Evolutionary conservation across 2,329 filamentous ascomycete species (phyloP).

Genomic region (Colletotrichum karsti): DNA sequence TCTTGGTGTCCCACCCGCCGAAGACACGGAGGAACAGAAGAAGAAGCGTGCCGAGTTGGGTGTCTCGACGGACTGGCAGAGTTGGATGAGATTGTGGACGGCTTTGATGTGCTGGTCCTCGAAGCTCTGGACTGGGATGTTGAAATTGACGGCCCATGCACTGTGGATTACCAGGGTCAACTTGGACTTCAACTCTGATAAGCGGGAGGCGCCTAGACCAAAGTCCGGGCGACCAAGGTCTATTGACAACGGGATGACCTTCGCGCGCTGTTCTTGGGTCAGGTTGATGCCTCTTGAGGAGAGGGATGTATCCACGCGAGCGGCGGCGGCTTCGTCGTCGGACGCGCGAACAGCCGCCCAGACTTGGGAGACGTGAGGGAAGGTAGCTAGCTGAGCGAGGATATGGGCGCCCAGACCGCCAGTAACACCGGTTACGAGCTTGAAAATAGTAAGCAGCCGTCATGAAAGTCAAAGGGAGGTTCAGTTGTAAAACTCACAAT

Average conservation of each 20-base stretch:
- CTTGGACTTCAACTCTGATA: conserved; percentile 35
- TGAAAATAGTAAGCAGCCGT: not conserved
- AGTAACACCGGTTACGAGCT: conserved; percentile 67
- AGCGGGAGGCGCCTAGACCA: conserved; percentile 42
- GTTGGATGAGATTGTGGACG: conserved; percentile 36
- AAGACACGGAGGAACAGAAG: conserved; percentile 17
- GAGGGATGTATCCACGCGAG: conserved; percentile 38
- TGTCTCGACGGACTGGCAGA: conserved; percentile 42
- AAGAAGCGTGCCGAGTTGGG: not conserved
- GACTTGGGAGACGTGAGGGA: conserved; percentile 63
- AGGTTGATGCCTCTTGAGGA: conserved; percentile 41
- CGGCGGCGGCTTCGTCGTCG: conserved; percentile 38
- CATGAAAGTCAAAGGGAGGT: not conserved
- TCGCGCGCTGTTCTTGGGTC: conserved; percentile 25
- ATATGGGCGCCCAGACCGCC: conserved; percentile 68
- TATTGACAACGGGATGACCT: conserved; percentile 45
- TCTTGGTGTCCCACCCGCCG: not conserved
- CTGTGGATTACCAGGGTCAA: conserved; percentile 36
- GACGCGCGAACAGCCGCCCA: conserved; percentile 57
- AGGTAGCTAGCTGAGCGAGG: conserved; percentile 63
- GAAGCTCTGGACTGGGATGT: conserved; percentile 27
- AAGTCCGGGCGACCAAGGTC: conserved; percentile 50
- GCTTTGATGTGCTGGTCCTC: conserved; percentile 37
- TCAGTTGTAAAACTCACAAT: conserved; percentile 35
- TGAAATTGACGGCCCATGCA: conserved; percentile 33